phyloP scores from a whole-genome alignment of 208 protist species.

The Vickermania spadyakhi region DNA sequence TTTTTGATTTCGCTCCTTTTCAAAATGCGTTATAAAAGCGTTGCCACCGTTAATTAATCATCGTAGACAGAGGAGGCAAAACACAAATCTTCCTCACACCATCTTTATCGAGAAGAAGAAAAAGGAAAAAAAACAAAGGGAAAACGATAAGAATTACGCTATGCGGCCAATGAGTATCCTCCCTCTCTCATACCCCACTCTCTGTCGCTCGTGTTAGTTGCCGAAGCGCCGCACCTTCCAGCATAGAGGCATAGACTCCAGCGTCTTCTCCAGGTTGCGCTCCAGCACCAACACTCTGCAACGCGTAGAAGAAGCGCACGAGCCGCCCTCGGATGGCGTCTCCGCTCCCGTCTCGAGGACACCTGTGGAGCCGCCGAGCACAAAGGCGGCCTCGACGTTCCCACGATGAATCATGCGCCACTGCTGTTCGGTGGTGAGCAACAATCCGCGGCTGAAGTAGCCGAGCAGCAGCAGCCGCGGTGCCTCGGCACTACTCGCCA shows the following conservation, averaged over 20 bases:
- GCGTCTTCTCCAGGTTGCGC: constrained; percentile 73
- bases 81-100: background rate
- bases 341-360: constrained; percentile 17
- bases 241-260: constrained; percentile 72
- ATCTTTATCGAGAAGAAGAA: background rate
- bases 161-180: no score
- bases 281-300: constrained; percentile 28
- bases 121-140: background rate
- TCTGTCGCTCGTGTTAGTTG: constrained; percentile 31
- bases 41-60: no score
- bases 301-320: no score
- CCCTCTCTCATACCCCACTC: background rate
- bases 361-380: constrained; percentile 29
- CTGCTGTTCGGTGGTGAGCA: constrained; percentile 26
- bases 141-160: no score
- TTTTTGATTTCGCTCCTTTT: no score
- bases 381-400: constrained; percentile 59
- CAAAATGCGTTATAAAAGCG: no score
- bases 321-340: no score
- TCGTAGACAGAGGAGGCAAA: background rate
- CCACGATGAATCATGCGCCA: constrained; percentile 70
- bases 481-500: background rate
- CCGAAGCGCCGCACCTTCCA: constrained; percentile 89
- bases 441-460: constrained; percentile 62
- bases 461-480: constrained; percentile 21